Base-by-base conservation (phyloP, 2,329 filamentous ascomycete genomes). In the Trichoderma sp. region DNA sequence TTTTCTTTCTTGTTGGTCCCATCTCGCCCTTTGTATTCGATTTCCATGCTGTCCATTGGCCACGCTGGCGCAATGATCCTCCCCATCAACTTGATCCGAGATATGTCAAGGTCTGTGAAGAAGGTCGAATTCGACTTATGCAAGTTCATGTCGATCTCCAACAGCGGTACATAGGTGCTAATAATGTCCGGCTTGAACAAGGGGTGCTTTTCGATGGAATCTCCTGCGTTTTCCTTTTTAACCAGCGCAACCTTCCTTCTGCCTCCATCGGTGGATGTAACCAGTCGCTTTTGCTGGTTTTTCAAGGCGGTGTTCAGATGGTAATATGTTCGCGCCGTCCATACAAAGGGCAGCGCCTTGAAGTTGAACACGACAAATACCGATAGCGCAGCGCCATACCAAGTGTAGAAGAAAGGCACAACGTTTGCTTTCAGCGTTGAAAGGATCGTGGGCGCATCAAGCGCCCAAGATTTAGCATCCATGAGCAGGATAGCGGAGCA, bases 71-170 rank as follows among this genome's bases (percentile, higher is more conserved):
- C 39, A 43, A 43, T 43, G 5, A 43, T 43, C 13, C 39, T 43
- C 16, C 39, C 39, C 39, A 43, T 43, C 7, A 43, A 43, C 16
- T 43, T 43, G 39, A 43, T 43, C 16, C 39, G 39, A 43, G 39
- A 43, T 43, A 43, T 18, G 16, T 43, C 39, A 43, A 43, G 39
- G 6, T 43, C 39, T 43, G 39, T 43, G 6, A 43, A 43, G 16
- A 66, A 66, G 1, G 68, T 69, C 14, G 60, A 69, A 26, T 69
- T 66, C n/a, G 60, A 60, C 16, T 59, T 68, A 18, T 68, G 66
- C 18, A 68, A 18, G 39, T 68, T 68, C 49, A 68, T 56, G 39
- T 68, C 66, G 39, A 68, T 56, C 16, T 68, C 66, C 11, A 56
- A 16, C 8, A 58, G 51, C 8, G 66, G 34, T 14, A 64, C 66